Evolutionary conservation across 495 filamentous ascomycete species (phyloP), one percentile per base, ranked within the genome.

Genomic region (Aspergillus sclerotiicarbonarius): DNA sequence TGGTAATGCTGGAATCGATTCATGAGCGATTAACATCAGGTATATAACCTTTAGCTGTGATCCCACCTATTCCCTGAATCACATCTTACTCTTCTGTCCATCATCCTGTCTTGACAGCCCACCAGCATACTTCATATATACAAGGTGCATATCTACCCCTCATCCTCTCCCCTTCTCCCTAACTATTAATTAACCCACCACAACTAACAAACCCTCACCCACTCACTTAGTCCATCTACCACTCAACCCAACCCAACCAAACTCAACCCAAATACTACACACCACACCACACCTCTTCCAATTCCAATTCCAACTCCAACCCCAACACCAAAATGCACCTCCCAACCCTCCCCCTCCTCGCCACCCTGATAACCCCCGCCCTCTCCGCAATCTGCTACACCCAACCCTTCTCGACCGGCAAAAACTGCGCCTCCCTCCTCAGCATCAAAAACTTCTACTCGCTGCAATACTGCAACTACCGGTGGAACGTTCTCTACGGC

Each of bases 391-490:
- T 16, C 25, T 50, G 47, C 47, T 50, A 50, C 47, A 7, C 47
- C 25, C 8, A 15, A 5, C 12, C 25, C 25, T n/a, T 25, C 8
- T 31, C 47, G 25, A 16, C 25, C 25, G 47, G 47, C 47, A 50
- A 29, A 29, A 32, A 32, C 25, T 50, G 47, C 47, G 13, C 31
- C 15, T 30, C 20, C 13, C 30, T 31, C n/a, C 15, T 29, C 25
- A 16, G 25, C 25, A 50, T 50, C 47, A 50, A 50, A 16, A n/a
- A 50, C 47, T 31, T 50, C 47, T 50, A 31, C 25, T 30, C 20
- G 2, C 20, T 50, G 29, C 25, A 32, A 25, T 50, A 50, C 47
- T 50, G 47, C 47, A 32, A 50, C 13, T 50, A 30, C 47, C 47
- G 47, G 25, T 50, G 47, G 47, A 32, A 50, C 47, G 13, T 32